phyloP scores from a whole-genome alignment of 2,329 filamentous ascomycete species.

The Diplodia corticola region DNA sequence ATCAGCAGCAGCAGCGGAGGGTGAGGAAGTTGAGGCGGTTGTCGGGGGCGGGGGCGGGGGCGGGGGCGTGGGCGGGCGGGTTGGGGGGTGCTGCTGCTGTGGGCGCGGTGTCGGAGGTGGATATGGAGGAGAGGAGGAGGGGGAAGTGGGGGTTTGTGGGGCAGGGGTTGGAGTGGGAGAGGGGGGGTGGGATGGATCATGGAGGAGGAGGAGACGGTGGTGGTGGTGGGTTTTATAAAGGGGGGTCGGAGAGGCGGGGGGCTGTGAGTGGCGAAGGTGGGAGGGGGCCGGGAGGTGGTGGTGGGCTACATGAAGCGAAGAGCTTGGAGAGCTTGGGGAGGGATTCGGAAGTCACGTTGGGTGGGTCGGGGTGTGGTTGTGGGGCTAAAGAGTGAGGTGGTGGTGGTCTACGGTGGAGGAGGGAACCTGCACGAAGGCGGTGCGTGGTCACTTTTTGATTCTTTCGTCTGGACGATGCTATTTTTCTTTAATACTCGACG shows the following conservation, averaged over 20 bases:
- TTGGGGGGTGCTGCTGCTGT: background rate
- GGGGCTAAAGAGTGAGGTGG: background rate
- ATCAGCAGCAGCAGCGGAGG: background rate
- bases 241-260: conserved; percentile 27
- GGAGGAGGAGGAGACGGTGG: too few species aligned
- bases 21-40: background rate
- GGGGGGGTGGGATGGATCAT: background rate
- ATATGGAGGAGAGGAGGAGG: background rate
- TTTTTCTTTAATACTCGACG: background rate
- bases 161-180: background rate
- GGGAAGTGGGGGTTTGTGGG: background rate
- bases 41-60: too few species aligned
- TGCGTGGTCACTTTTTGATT: background rate
- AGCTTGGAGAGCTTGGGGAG: background rate
- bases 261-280: conserved; percentile 24
- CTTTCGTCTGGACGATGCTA: conserved; percentile 4
- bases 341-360: conserved; percentile 11
- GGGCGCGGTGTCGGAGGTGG: background rate
- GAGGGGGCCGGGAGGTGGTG: background rate
- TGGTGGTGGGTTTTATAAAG: conserved; percentile 21
- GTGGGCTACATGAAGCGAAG: background rate
- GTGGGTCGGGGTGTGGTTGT: background rate
- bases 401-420: background rate
- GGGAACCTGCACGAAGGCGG: background rate
- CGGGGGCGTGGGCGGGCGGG: too few species aligned